phyloP scores from a whole-genome alignment of 164 flowering plant species.

The Saururus chinensis region DNA sequence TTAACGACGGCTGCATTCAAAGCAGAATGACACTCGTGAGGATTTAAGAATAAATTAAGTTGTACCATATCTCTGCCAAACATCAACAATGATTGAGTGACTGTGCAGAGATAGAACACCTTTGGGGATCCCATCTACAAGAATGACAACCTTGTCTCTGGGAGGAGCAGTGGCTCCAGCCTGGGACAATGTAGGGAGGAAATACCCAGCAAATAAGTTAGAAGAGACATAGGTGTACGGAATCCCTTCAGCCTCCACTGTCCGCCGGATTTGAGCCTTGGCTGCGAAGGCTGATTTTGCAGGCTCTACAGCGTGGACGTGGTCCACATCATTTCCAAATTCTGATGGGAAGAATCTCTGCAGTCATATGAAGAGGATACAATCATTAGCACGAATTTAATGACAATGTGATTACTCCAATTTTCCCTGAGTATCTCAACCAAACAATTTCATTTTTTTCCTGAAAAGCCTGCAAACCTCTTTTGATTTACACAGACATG shows the following conservation, averaged over 20 bases:
- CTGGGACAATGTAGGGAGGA: constrained; percentile 34
- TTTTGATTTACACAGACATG: too few species aligned
- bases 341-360: constrained; percentile 65
- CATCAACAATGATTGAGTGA: background rate
- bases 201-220: constrained; percentile 37
- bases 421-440: background rate
- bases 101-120: constrained; percentile 30
- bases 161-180: constrained; percentile 38
- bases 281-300: constrained; percentile 4
- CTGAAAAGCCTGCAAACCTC: too few species aligned
- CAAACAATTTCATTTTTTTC: too few species aligned
- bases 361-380: background rate
- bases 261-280: background rate
- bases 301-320: constrained; percentile 27
- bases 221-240: constrained; percentile 43
- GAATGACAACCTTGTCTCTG: constrained; percentile 37
- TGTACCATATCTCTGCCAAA: too few species aligned
- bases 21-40: background rate
- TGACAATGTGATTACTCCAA: too few species aligned
- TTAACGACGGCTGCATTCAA: background rate
- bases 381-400: too few species aligned
- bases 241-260: constrained; percentile 43
- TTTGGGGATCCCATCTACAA: constrained; percentile 43
- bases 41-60: too few species aligned
- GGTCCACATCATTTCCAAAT: constrained; percentile 54